These are phyloP conservation scores for Geranium incanum DNA, from an alignment of 441 rosid species.

Conservation along the genomic window DNA sequence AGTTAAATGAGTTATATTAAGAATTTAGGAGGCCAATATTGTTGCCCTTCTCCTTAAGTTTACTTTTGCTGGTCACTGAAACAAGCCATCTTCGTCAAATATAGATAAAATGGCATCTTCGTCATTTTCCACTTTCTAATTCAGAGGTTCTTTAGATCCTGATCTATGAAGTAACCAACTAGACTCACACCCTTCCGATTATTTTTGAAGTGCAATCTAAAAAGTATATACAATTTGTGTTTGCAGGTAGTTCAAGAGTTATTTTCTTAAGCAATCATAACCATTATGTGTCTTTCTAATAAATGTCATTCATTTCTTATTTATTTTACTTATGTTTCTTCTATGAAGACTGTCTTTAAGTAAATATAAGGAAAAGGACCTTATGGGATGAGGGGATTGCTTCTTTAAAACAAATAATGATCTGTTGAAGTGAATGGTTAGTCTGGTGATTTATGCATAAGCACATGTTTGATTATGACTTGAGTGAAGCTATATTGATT, in stretches of 20 bases:
- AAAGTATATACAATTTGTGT: neutral
- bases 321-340: neutral
- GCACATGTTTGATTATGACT: neutral
- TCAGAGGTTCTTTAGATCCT: neutral
- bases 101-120: neutral
- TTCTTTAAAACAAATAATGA: neutral
- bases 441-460: neutral
- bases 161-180: slow-evolving; percentile 1
- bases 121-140: neutral
- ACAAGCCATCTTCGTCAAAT: neutral
- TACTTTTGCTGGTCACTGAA: slow-evolving; percentile 14
- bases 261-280: neutral
- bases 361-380: neutral
- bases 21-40: neutral
- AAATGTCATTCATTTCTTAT: neutral
- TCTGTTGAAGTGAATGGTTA: neutral
- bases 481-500: neutral
- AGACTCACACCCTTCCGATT: neutral
- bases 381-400: neutral
- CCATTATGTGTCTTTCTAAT: neutral
- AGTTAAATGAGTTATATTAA: neutral
- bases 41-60: slow-evolving; percentile 5
- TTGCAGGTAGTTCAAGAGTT: neutral
- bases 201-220: neutral
- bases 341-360: neutral